Evolutionary conservation across 2,329 filamentous ascomycete genomes (phyloP).

Genomic region (Cercospora beticola): DNA sequence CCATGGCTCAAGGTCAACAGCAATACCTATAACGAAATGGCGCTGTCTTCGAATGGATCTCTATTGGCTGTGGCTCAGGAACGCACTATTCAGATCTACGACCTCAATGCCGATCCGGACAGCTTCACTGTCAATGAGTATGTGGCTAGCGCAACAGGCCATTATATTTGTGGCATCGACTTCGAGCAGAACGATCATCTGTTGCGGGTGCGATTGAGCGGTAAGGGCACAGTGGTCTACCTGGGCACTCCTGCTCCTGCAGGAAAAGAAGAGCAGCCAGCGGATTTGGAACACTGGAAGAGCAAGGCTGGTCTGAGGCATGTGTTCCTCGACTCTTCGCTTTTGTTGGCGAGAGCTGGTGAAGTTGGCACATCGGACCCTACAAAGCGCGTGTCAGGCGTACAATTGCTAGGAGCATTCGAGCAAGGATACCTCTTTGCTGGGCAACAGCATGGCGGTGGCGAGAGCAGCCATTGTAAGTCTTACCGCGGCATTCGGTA

Average conservation of each 20-base stretch:
- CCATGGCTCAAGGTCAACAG: conserved; percentile 37
- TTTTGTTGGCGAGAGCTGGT: conserved; percentile 20
- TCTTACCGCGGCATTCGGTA: neutral
- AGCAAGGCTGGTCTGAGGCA: conserved; percentile 35
- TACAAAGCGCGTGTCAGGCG: conserved; percentile 28
- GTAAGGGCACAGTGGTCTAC: conserved; percentile 39
- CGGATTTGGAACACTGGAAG: conserved; percentile 37
- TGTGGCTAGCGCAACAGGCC: conserved; percentile 35
- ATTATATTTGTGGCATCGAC: conserved; percentile 38
- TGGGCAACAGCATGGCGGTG: conserved; percentile 34
- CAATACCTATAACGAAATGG: conserved; percentile 34
- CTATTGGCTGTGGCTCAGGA: conserved; percentile 39
- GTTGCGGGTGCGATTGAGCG: conserved; percentile 36
- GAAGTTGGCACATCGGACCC: conserved; percentile 10
- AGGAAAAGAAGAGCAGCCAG: conserved; percentile 9
- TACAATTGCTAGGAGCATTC: conserved; percentile 35
- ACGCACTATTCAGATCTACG: conserved; percentile 39
- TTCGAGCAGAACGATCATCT: conserved; percentile 38
- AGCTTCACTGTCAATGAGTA: conserved; percentile 37
- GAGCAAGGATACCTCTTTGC: conserved; percentile 34
- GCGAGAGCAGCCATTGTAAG: conserved; percentile 26
- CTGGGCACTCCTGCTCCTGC: conserved; percentile 33
- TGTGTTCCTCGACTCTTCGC: conserved; percentile 35
- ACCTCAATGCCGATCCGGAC: conserved; percentile 33
- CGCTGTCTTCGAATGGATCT: conserved; percentile 34